These are phyloP conservation scores for Calocera viscosa DNA, from an alignment of 768 basidiomycete species.

Conservation along the genomic window DNA sequence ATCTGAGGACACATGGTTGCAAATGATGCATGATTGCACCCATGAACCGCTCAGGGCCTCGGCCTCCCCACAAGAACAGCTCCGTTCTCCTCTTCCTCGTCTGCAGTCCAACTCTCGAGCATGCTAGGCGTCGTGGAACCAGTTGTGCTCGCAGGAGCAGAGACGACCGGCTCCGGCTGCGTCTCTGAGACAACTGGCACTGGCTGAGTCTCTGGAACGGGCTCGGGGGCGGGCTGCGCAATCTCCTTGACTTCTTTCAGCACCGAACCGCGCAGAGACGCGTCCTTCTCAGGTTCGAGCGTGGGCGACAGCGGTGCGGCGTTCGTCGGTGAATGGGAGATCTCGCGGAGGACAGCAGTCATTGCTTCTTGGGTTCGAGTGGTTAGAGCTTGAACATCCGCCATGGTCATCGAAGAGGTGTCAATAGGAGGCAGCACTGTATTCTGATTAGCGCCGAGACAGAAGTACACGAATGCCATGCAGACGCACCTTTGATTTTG, in stretches of 20 bases:
- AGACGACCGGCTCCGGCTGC: not conserved
- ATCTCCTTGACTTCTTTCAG: conserved; percentile 1
- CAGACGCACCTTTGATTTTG: conserved; percentile 56
- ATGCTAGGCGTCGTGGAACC: not conserved
- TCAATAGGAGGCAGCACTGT: conserved; percentile 82
- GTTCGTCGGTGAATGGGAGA: conserved; percentile 37
- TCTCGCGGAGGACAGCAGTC: conserved; percentile 62
- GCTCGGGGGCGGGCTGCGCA: not conserved
- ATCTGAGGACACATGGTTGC: not conserved
- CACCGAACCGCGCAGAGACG: not conserved
- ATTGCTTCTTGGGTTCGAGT: conserved; percentile 62
- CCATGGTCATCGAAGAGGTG: conserved; percentile 55
- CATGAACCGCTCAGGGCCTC: not conserved
- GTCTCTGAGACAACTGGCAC: not conserved
- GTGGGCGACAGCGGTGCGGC: not conserved
- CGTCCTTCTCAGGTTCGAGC: not conserved
- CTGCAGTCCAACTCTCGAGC: conserved; percentile 4
- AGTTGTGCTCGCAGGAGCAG: not conserved
- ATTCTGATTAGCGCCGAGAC: not conserved
- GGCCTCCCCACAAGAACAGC: conserved; percentile 5
- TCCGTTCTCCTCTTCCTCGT: conserved; percentile 8
- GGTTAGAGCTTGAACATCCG: conserved; percentile 58
- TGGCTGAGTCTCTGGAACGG: not conserved
- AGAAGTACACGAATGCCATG: conserved; percentile 1
- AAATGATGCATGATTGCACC: not conserved